phyloP scores from a whole-genome alignment of 306 rosid genomes.

The Castanea mollissima region DNA sequence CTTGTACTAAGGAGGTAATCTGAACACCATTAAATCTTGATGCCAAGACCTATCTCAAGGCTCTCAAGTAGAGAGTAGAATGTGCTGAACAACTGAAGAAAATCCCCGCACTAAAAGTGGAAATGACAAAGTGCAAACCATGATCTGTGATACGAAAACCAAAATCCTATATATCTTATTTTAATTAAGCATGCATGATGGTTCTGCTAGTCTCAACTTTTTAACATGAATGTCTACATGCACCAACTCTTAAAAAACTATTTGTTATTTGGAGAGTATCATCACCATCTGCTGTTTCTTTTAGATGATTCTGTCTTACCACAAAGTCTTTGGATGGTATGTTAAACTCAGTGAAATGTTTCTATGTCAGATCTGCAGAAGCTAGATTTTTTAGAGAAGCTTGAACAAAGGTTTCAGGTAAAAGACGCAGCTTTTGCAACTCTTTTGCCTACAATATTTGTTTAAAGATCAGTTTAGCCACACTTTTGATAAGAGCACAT shows the following conservation, averaged over 20 bases:
- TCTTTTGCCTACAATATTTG: neutral
- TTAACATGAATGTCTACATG: neutral
- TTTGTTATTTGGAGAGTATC: neutral
- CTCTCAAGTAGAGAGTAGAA: no score
- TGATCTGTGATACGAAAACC: no score
- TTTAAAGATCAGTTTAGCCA: neutral
- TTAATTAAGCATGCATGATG: neutral
- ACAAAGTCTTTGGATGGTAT: neutral
- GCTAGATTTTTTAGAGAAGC: slow-evolving; percentile 34
- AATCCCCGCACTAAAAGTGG: no score
- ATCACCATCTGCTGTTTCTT: slow-evolving; percentile 1
- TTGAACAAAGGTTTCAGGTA: slow-evolving; percentile 39
- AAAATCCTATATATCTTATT: neutral
- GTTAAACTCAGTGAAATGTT: slow-evolving; percentile 22
- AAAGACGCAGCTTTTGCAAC: neutral
- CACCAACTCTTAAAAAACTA: neutral
- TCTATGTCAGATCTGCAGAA: slow-evolving; percentile 37
- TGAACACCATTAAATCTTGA: no score
- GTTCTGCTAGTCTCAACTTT: neutral
- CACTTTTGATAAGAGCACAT: neutral
- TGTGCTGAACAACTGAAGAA: no score
- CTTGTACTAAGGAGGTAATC: no score
- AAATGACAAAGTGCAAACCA: no score
- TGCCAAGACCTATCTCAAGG: no score
- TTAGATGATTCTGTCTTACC: neutral